Evolutionary conservation across 1,284 basidiomycete species (phyloP).

Genomic region (Pholiota adiposa): DNA sequence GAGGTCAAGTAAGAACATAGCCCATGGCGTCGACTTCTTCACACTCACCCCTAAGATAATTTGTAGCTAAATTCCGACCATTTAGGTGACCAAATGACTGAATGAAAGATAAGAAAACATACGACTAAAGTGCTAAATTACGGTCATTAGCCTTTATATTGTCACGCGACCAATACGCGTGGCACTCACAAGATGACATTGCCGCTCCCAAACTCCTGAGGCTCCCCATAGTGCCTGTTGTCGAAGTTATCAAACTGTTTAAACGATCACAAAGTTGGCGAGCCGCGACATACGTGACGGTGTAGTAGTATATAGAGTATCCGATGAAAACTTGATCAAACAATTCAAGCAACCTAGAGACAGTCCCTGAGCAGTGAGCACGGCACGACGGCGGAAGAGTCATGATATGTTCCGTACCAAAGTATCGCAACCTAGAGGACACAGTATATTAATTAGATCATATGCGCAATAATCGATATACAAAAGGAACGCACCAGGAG

Average conservation of each 20-base stretch:
- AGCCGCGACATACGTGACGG: conserved; percentile 44
- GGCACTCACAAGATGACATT: conserved; percentile 49
- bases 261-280: not conserved
- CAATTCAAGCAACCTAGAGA: conserved; percentile 50
- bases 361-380: not conserved
- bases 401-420: conserved; percentile 36
- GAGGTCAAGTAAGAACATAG: conserved; percentile 38
- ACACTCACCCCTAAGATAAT: conserved; percentile 56
- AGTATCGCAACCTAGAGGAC: conserved; percentile 46
- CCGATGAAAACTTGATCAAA: conserved; percentile 59
- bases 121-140: conserved; percentile 50
- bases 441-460: not conserved
- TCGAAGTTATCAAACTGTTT: not conserved
- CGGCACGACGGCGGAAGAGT: not conserved
- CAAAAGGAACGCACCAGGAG: conserved; percentile 45
- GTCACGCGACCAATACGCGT: conserved; percentile 7
- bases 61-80: conserved; percentile 50
- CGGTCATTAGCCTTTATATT: not conserved
- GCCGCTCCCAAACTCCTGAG: conserved; percentile 37
- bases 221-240: conserved; percentile 49
- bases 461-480: not conserved
- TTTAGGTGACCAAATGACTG: not conserved
- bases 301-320: conserved; percentile 61
- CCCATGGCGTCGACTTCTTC: too few relatives aligned
- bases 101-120: conserved; percentile 25